These are phyloP conservation scores for Aspergillus caelatus DNA, from an alignment of 2,329 filamentous ascomycete genomes.

Conservation along the genomic window DNA sequence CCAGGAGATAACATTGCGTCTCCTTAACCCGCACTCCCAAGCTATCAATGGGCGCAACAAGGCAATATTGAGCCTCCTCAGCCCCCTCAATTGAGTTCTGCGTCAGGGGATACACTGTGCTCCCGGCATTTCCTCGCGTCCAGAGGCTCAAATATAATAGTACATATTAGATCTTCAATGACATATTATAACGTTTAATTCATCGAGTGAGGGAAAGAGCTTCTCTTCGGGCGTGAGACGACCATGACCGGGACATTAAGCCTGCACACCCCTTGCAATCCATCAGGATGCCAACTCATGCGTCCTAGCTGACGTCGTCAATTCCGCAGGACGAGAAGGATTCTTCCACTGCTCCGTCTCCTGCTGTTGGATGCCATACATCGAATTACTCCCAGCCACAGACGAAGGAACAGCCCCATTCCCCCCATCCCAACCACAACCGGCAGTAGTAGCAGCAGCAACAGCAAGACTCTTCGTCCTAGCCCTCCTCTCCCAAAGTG, in stretches of 20 bases:
- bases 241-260: background rate
- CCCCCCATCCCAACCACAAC: background rate
- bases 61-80: background rate
- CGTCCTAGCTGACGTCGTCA: slow-evolving; percentile 1
- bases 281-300: slow-evolving; percentile 3
- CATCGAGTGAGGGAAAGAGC: background rate
- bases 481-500: background rate
- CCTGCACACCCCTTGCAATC: background rate
- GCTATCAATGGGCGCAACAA: background rate
- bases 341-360: background rate
- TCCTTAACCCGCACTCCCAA: background rate
- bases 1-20: background rate
- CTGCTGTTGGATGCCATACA: background rate
- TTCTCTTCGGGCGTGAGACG: background rate
- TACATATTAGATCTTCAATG: background rate
- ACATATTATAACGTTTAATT: background rate
- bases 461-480: background rate
- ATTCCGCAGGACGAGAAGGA: background rate
- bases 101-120: background rate
- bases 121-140: background rate
- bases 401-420: background rate
- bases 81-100: background rate
- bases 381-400: background rate
- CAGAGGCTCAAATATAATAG: background rate
- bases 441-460: background rate